These are phyloP conservation scores for Glycine latifolia DNA, from an alignment of 306 rosid species.

Conservation along the genomic window DNA sequence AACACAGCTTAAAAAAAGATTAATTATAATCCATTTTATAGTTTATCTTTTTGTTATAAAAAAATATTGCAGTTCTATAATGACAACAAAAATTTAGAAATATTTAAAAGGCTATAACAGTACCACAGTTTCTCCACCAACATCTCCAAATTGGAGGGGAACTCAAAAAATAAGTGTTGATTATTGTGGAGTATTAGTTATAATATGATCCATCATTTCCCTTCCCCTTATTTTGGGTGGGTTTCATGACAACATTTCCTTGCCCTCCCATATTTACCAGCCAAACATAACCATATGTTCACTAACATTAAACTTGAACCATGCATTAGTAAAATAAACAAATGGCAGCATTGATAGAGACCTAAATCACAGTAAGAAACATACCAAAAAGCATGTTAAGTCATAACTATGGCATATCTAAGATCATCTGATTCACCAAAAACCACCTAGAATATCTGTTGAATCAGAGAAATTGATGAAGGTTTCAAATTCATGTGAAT, in stretches of 20 bases:
- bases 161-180: neutral
- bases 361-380: neutral
- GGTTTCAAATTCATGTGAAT: neutral
- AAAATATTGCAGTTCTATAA: neutral
- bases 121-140: slow-evolving; percentile 8
- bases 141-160: neutral
- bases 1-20: neutral
- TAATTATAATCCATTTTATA: slow-evolving; percentile 16
- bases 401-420: neutral
- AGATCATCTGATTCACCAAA: slow-evolving; percentile 8
- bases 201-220: neutral
- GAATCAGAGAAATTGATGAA: slow-evolving; percentile 2
- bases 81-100: neutral
- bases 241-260: slow-evolving; percentile 15
- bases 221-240: slow-evolving; percentile 14
- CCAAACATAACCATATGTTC: slow-evolving; percentile 19
- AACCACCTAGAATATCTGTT: neutral
- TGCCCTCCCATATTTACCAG: slow-evolving; percentile 1
- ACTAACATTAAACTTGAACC: neutral
- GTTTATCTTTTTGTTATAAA: neutral
- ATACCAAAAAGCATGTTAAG: neutral
- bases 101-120: neutral
- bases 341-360: neutral
- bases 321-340: neutral
- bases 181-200: slow-evolving; percentile 17